phyloP scores from a whole-genome alignment of 1,284 basidiomycete species.

The Phlebopus sp. region DNA sequence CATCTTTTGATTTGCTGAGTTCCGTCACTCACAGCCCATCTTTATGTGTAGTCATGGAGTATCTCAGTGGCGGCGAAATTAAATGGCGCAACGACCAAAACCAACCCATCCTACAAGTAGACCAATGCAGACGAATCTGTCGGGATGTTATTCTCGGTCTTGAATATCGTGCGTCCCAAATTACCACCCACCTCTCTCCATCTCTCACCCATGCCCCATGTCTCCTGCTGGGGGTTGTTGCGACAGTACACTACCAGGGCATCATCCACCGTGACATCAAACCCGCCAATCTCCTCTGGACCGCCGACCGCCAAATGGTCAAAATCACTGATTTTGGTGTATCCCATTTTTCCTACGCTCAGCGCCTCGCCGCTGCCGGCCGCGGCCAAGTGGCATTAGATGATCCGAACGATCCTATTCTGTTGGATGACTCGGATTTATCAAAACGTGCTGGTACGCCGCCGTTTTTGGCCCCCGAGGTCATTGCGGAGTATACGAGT shows the following conservation, averaged over 20 bases:
- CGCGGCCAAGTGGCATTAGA: slow-evolving; percentile 37
- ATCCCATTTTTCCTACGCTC: slow-evolving; percentile 90
- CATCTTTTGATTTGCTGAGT: slow-evolving; percentile 2
- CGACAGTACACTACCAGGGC: slow-evolving; percentile 88
- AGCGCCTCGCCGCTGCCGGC: slow-evolving; percentile 59
- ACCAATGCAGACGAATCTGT: slow-evolving; percentile 83
- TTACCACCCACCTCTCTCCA: slow-evolving; percentile 1
- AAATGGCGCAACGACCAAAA: slow-evolving; percentile 73
- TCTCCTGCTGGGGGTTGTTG: slow-evolving; percentile 3
- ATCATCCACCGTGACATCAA: slow-evolving; percentile 99
- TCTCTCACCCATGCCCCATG: slow-evolving; percentile 8
- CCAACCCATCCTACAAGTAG: slow-evolving; percentile 77
- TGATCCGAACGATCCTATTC: slow-evolving; percentile 54
- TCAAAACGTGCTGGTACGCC: slow-evolving; percentile 96
- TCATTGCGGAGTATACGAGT: slow-evolving; percentile 65
- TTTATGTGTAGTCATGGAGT: slow-evolving; percentile 79
- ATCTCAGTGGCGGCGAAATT: slow-evolving; percentile 92
- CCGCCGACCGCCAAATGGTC: slow-evolving; percentile 76
- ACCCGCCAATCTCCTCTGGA: slow-evolving; percentile 94
- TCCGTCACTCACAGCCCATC: slow-evolving; percentile 17
- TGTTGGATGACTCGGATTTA: slow-evolving; percentile 84
- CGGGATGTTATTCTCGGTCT: slow-evolving; percentile 92
- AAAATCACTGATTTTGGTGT: slow-evolving; percentile 99
- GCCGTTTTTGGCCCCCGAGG: slow-evolving; percentile 96
- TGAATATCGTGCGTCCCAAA: slow-evolving; percentile 76